Evolutionary conservation across 306 rosid species (phyloP).

Genomic region (Purshia tridentata): DNA sequence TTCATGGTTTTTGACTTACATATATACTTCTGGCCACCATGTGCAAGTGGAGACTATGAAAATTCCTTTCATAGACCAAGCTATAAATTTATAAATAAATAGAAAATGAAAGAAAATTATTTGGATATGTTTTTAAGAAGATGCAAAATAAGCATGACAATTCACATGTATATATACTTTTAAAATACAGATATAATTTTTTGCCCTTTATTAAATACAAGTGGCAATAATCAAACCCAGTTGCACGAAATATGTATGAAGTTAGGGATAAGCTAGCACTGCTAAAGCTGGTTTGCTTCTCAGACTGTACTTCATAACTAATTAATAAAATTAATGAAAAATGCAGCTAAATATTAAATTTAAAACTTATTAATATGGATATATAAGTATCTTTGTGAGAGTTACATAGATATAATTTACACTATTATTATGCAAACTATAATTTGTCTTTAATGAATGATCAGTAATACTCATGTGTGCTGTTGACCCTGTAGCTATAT

Average conservation of each 20-base stretch:
- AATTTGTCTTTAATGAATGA: background rate
- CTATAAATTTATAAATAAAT: background rate
- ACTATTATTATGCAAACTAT: constrained; percentile 10
- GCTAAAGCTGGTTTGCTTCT: background rate
- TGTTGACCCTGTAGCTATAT: constrained; percentile 14
- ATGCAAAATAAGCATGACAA: too few species aligned
- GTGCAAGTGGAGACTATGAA: background rate
- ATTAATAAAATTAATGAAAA: constrained; percentile 10
- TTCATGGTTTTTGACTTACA: background rate
- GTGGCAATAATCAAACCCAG: background rate
- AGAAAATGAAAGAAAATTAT: background rate
- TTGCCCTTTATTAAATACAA: background rate
- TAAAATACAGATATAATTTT: too few species aligned
- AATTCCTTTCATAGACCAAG: background rate
- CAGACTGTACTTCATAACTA: background rate
- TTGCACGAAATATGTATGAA: constrained; percentile 1
- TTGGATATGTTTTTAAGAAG: background rate
- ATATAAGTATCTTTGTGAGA: background rate
- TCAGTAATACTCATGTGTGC: constrained; percentile 12
- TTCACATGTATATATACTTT: too few species aligned
- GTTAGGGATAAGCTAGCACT: background rate
- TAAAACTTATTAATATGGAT: too few species aligned
- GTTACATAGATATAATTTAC: background rate
- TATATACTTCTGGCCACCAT: background rate
- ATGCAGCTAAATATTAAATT: background rate